Conservation (phyloP, 345 rosid species). For the Rubroshorea leprosula region DNA sequence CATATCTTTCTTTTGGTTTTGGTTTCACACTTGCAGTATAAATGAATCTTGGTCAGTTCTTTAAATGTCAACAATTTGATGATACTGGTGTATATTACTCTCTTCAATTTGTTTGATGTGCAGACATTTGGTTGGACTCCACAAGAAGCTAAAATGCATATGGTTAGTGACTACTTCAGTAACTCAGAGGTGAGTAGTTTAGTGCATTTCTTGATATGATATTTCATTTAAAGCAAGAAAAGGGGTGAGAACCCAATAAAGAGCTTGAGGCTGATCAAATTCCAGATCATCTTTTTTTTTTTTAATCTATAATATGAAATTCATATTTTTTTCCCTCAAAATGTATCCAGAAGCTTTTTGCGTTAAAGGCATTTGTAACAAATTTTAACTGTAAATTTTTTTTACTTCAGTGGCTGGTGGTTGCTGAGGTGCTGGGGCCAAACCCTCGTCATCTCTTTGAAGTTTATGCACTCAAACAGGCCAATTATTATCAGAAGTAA, state of each 20-base stretch:
- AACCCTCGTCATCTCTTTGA: conserved; percentile 91
- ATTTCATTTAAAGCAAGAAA: neutral
- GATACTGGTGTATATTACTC: conserved; percentile 8
- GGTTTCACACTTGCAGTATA: no score
- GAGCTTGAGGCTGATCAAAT: neutral
- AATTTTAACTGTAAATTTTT: conserved; percentile 18
- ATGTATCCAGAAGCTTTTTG: neutral
- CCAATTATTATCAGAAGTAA: conserved; percentile 70
- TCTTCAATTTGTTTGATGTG: conserved; percentile 23
- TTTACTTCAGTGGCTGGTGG: conserved; percentile 63
- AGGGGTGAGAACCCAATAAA: conserved; percentile 9
- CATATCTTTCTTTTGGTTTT: neutral
- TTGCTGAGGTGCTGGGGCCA: conserved; percentile 86
- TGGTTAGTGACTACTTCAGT: conserved; percentile 88
- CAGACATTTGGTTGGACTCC: conserved; percentile 94
- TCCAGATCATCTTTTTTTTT: no score
- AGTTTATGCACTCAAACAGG: conserved; percentile 87
- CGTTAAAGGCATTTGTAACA: conserved; percentile 3
- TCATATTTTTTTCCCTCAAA: neutral
- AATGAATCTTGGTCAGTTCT: neutral
- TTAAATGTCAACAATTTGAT: neutral
- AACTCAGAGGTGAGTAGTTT: conserved; percentile 63
- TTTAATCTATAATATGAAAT: no score
- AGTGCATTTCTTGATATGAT: conserved; percentile 9
- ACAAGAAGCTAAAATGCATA: conserved; percentile 86